Base-by-base conservation (phyloP, 1,284 basidiomycete species). In the Coniophora puteana region DNA sequence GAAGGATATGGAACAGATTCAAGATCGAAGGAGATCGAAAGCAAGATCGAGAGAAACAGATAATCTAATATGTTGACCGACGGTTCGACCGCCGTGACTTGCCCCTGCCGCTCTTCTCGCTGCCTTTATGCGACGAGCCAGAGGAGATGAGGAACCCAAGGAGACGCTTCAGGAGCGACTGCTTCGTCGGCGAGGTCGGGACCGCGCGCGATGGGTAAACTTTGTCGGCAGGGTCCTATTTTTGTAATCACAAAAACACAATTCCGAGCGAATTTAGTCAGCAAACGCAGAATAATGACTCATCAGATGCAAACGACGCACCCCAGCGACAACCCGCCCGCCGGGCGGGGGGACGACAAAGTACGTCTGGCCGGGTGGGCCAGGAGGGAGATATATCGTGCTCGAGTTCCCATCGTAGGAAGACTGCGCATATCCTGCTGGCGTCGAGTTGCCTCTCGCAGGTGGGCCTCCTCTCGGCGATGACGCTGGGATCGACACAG, bases 131-230 rank as follows among this genome's bases (percentile, higher is more conserved):
- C 10, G 26, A 27, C 14, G 38, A 32, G 4, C 53, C 52, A 36
- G 56, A 57, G 1, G 56, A 61, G 25, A 45, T 40, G 23, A 53
- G 47, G 32, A 60, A 63, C 11, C 59, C 57, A 29, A 63, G 43
- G 7, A 59, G 38, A 16, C 61, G 61, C 36, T 51, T 63, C 30
- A 63, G 40, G 13, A 63, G 22, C 17, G 57, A 61, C n/a, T 57
- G 55, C 4, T 11, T 28, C n/a, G 55, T 45, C n/a, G 57, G 57
- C 37, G 47, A 61, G 5, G 47, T 48, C 4, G 61, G 60, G 23
- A 58, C 29, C 5, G 10, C 10, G 10, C 10, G 26, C 26, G 26
- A 27, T 27, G 26, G 26, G 14, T 27, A 27, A 27, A 27, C 10
- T 27, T 14, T 10, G 26, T 27, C 10, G 26, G 26, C 14, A 27